Evolutionary conservation across 2,329 filamentous ascomycete genomes (phyloP), one percentile per base, ranked within the genome.

Genomic region (Thermoascus crustaceus): DNA sequence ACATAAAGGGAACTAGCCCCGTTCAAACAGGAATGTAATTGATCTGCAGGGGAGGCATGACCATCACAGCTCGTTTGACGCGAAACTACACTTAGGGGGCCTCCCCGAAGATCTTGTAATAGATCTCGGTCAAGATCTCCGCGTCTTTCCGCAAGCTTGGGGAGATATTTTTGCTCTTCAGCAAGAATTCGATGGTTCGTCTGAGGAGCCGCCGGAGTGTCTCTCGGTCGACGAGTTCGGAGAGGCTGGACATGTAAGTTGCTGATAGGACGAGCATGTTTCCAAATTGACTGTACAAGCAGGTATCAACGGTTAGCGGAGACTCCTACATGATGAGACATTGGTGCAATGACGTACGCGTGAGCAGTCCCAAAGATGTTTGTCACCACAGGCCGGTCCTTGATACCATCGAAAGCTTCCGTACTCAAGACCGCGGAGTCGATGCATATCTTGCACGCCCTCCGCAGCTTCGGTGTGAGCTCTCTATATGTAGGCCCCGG

Each of bases 281-380:
- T 39, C 91, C 89, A 68, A 93, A 98, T 85, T 98, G 91, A 4
- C 88, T 94, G 43, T 4, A 30, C n/a, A n/a, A 40, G 52, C 49
- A 58, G 48, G 44, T 38, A 34, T 16, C 13, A 9, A 14, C 37
- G 37, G 37, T 23, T 35, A 26, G 41, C 63, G 44, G 60, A 53
- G 21, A 34, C 11, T 24, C 33, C 25, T 30, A 25, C 26, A 20
- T 34, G 7, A 25, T 30, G 30, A 31, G 13, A 8, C 11, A 36
- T 30, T 9, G 20, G 16, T 22, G 8, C 40, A 19, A 23, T 2
- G 22, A 78, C 85, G 76, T 83, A 94, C 85, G 89, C 88, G 70
- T 95, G 89, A 43, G 87, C 83, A 11, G 89, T 96, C 34, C 89
- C 88, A 61, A 94, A 94, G 16, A 94, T 80, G 50, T 95, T 96